Conservation (phyloP, 2,329 filamentous ascomycete genomes). For the Cadophora malorum region DNA sequence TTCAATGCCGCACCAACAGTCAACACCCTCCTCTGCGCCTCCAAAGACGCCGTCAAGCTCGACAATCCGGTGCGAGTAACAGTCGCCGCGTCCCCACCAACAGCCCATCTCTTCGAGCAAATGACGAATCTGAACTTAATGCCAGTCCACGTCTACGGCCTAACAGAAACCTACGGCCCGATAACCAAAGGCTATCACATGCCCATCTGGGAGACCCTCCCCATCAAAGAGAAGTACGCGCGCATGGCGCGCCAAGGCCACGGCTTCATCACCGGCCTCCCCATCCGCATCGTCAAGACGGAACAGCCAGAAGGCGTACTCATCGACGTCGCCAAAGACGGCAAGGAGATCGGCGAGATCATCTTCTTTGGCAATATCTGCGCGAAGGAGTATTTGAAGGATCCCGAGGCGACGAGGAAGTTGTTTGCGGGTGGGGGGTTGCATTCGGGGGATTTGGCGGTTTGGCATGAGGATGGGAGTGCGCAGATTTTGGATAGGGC, state of each 20-base stretch:
- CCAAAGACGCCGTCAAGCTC: slow-evolving; percentile 75
- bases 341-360: slow-evolving; percentile 81
- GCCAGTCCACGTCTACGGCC: slow-evolving; percentile 92
- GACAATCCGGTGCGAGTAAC: slow-evolving; percentile 80
- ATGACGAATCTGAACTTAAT: slow-evolving; percentile 83
- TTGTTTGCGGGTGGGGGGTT: slow-evolving; percentile 86
- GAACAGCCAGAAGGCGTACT: slow-evolving; percentile 72
- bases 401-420: slow-evolving; percentile 82
- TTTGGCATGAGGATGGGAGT: slow-evolving; percentile 90
- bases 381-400: slow-evolving; percentile 89
- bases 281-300: slow-evolving; percentile 81
- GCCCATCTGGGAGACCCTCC: slow-evolving; percentile 80
- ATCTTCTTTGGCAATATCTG: slow-evolving; percentile 93
- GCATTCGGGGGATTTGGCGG: slow-evolving; percentile 91
- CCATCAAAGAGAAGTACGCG: slow-evolving; percentile 77
- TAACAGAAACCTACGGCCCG: slow-evolving; percentile 90
- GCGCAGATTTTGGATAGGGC: slow-evolving; percentile 91
- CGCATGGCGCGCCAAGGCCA: slow-evolving; percentile 95
- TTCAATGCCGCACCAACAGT: slow-evolving; percentile 97
- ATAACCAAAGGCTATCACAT: slow-evolving; percentile 93
- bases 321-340: slow-evolving; percentile 71
- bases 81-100: slow-evolving; percentile 90
- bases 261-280: slow-evolving; percentile 83
- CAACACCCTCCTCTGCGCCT: slow-evolving; percentile 88
- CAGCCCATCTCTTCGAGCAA: slow-evolving; percentile 87